Percentiles rank a stretch among this genome's conserved stretches.
Conservation (phyloP, 2,329 filamentous ascomycete species). For the Aquanectria penicillioides region DNA sequence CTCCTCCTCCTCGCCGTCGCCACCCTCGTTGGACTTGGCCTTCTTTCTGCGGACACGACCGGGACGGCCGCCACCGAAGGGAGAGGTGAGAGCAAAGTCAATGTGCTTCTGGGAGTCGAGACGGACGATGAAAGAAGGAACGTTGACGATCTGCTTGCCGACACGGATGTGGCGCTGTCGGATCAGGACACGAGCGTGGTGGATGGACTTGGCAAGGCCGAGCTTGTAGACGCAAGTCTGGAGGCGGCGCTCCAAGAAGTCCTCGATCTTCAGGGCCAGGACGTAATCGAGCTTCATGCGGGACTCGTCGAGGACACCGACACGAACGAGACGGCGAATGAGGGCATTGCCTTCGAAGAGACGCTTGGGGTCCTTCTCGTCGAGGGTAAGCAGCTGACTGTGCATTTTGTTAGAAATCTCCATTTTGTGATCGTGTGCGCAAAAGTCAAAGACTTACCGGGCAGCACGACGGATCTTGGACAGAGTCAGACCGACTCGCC, state of each 20-base stretch:
- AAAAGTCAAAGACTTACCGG: constrained; percentile 69
- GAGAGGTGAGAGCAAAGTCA: constrained; percentile 97
- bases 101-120: constrained; percentile 99
- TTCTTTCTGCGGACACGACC: constrained; percentile 99
- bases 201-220: constrained; percentile 99
- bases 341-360: constrained; percentile 99
- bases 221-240: constrained; percentile 99
- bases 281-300: constrained; percentile 99
- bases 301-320: constrained; percentile 99
- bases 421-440: background rate
- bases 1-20: constrained; percentile 81
- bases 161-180: constrained; percentile 99
- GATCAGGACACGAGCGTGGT: constrained; percentile 99
- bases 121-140: constrained; percentile 98
- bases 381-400: constrained; percentile 99
- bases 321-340: constrained; percentile 99
- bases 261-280: constrained; percentile 97
- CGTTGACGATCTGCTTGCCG: constrained; percentile 99
- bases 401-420: constrained; percentile 36
- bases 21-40: constrained; percentile 93
- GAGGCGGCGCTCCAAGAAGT: constrained; percentile 99
- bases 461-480: constrained; percentile 99
- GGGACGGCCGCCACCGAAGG: constrained; percentile 95
- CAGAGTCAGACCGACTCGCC: constrained; percentile 98
- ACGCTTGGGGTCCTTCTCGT: constrained; percentile 99